Base-by-base conservation (phyloP, 352 stramenopile genomes). In the Phytophthora hybrid region DNA sequence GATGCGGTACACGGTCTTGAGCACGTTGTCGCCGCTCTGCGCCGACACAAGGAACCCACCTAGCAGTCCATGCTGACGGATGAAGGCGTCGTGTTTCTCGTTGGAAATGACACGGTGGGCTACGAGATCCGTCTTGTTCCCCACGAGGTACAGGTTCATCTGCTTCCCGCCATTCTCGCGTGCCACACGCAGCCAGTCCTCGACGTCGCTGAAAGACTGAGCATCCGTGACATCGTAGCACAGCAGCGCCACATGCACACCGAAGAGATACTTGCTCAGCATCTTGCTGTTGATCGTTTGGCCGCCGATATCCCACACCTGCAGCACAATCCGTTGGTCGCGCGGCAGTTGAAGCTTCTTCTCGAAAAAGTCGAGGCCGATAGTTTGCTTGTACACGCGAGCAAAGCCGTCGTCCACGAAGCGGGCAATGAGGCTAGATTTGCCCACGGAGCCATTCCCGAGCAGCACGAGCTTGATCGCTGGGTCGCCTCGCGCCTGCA, bases 281-380 rank as follows among this genome's bases (percentile, higher is more conserved):
- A 97, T 97, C 64, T 91, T 93, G 75, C 90, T 96, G 72, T 84
- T 87, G 66, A 94, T 93, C n/a, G 80, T 95, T 69, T 97, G 92
- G 9, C 91, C 90, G 18, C 90, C 92, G 56, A 97, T 97, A 79
- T 97, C 92, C 89, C 90, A 97, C 8, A 97, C 83, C 65, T 97
- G 88, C 21, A 97, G 77, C 51, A 94, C 82, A 29, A 93, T 82
- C 0, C 82, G 77, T 69, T 94, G 79, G 67, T 94, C 87, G 8
- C 87, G 83, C n/a, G 87, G 80, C 14, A 96, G 83, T 37, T 85
- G 69, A 14, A 97, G 80, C 65, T 89, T 92, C 72, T 96, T 96
- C 77, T 97, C 88, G 66, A 88, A 97, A 62, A 96, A 96, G 75
- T 96, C 91, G 18, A 96, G 73, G 8, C 90, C 88, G 57, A 97